Evolutionary conservation across 1,139 yeast species (phyloP), one percentile per base, ranked within the genome.

Genomic region (Zygoascus sp.): DNA sequence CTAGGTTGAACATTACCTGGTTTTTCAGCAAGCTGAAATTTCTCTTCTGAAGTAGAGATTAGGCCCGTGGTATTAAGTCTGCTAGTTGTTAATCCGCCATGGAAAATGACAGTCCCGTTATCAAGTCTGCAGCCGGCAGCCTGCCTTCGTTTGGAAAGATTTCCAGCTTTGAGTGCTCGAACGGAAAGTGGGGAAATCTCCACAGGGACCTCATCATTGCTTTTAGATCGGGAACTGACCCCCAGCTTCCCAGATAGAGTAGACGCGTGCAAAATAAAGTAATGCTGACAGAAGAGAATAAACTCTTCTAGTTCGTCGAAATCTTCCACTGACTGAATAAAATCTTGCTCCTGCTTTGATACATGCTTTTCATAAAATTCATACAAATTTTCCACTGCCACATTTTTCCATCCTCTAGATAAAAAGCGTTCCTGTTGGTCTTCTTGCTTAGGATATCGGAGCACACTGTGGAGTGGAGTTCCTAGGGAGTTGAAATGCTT

Each of bases 291-390:
- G 59, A 84, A 86, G 15, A 83, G 62, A 23, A 81, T 74, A 54
- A 85, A 85, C 62, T 86, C 95, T 63, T 86, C 95, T 80, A 86
- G 77, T 64, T 86, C 95, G 60, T 86, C 95, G 63, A 86, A 86
- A 7, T 76, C 77, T 61, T 86, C 95, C 22, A 82, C 73, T 1
- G 61, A 48, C 11, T 70, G 72, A 15, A 86, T 75, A 44, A 66
- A 63, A 0, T 52, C 38, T 56, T 76, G 79, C n/a, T 68, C 61
- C 0, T 67, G 69, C 2, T 57, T 56, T 7, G 72, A 62, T 3
- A 80, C 68, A 48, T 68, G 69, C 39, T 58, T 63, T 25, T 59
- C 60, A 86, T 95, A 88, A 66, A 70, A 80, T 51, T 71, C 76
- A 58, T 69, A 72, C 54, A 86, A 65, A 57, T 83, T 79, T 25